These are phyloP conservation scores for Vaccinium darrowii DNA, from an alignment of 148 eudicot species.

Conservation along the genomic window DNA sequence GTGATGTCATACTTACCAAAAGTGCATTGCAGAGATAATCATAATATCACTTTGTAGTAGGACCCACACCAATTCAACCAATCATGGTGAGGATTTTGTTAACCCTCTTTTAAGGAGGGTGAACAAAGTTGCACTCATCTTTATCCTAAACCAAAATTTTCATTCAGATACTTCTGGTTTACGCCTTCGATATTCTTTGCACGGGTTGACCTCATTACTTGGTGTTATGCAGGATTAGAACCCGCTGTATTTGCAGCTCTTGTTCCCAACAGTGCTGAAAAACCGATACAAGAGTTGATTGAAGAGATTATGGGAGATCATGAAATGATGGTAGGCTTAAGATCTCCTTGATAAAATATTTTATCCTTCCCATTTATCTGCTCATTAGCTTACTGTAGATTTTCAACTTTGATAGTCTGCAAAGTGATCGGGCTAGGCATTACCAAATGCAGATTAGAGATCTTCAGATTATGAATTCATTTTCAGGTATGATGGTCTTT, in stretches of 20 bases:
- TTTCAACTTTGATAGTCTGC: conserved; percentile 13
- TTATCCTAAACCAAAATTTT: neutral
- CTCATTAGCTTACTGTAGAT: neutral
- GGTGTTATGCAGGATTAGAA: conserved; percentile 52
- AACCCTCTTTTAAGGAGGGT: too few relatives aligned
- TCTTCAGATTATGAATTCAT: neutral
- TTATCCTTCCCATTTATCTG: neutral
- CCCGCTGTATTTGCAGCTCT: conserved; percentile 82
- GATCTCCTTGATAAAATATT: neutral
- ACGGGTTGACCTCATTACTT: neutral
- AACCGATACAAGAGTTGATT: conserved; percentile 60
- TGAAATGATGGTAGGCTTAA: conserved; percentile 69
- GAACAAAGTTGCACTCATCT: neutral
- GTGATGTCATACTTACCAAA: too few relatives aligned
- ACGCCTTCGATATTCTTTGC: neutral
- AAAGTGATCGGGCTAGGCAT: conserved; percentile 4
- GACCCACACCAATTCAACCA: too few relatives aligned
- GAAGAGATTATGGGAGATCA: conserved; percentile 92
- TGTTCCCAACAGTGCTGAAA: conserved; percentile 86
- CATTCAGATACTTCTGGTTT: neutral
- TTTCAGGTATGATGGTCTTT: too few relatives aligned
- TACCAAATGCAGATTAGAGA: neutral
- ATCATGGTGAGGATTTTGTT: too few relatives aligned
- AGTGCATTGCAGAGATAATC: too few relatives aligned
- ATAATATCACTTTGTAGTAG: too few relatives aligned